phyloP scores from a whole-genome alignment of 371 early-diverging fungal species.

The Parasitella parasitica region DNA sequence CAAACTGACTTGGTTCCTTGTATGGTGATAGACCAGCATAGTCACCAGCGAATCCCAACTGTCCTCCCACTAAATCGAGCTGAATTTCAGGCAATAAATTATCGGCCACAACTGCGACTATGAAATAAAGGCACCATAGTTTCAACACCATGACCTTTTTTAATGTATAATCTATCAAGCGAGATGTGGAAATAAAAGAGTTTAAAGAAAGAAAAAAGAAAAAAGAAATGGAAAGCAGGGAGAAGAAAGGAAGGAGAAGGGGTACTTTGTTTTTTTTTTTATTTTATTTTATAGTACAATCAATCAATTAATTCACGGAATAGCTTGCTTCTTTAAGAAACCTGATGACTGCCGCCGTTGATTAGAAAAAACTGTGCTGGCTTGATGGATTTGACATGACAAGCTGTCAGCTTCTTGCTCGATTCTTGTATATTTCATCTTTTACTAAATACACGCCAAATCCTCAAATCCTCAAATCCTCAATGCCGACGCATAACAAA shows the following conservation, averaged over 20 bases:
- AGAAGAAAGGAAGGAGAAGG: not conserved
- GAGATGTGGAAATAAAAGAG: not conserved
- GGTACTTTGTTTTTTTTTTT: no score
- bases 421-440: no score
- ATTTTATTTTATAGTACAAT: not conserved
- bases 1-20: slow-evolving; percentile 18
- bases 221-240: not conserved
- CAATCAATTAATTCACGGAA: not conserved
- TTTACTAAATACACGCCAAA: no score
- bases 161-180: not conserved
- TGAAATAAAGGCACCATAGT: slow-evolving; percentile 14
- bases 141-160: slow-evolving; percentile 10
- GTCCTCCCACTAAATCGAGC: slow-evolving; percentile 16
- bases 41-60: slow-evolving; percentile 32
- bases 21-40: slow-evolving; percentile 35
- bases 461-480: no score
- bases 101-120: not conserved
- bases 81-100: not conserved
- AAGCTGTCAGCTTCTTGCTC: no score
- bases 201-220: not conserved
- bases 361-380: not conserved
- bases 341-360: not conserved
- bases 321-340: not conserved
- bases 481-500: no score
- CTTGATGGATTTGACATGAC: not conserved